Conservation (phyloP, 31 red algal genomes). For the Odonthalia washingtoniensis region DNA sequence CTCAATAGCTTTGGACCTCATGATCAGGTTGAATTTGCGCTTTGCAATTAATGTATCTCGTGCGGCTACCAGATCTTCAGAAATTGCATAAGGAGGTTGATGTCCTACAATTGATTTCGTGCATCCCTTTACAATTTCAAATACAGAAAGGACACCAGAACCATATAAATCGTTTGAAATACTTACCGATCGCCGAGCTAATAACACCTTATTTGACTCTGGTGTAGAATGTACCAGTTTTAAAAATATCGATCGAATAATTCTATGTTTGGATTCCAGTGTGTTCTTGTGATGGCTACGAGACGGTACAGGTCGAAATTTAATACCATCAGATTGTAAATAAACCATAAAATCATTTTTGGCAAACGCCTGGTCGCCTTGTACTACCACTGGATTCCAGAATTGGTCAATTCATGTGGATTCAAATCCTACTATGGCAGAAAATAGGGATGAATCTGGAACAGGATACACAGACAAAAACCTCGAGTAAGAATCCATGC, state of each 20-base stretch:
- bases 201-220: constrained; percentile 12
- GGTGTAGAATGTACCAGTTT: neutral
- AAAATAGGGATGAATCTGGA: constrained; percentile 20
- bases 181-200: constrained; percentile 12
- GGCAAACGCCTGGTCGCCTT: neutral
- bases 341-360: constrained; percentile 10
- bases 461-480: too few relatives aligned
- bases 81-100: neutral
- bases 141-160: constrained; percentile 17
- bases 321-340: neutral
- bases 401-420: constrained; percentile 23
- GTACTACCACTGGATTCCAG: constrained; percentile 27
- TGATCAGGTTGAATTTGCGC: constrained; percentile 38
- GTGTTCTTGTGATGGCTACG: constrained; percentile 31
- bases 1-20: constrained; percentile 7
- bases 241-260: constrained; percentile 15
- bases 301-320: constrained; percentile 11
- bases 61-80: constrained; percentile 17
- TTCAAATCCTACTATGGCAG: constrained; percentile 17
- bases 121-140: constrained; percentile 36
- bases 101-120: neutral
- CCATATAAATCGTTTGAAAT: too few relatives aligned
- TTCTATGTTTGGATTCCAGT: constrained; percentile 45
- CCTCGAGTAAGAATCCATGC: too few relatives aligned
- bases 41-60: constrained; percentile 16